A percentile compares a stretch with the other conserved stretches of the same genome.
These are phyloP conservation scores for Glomus cerebriforme DNA, from an alignment of 192 early-diverging fungal species.

Conservation along the genomic window DNA sequence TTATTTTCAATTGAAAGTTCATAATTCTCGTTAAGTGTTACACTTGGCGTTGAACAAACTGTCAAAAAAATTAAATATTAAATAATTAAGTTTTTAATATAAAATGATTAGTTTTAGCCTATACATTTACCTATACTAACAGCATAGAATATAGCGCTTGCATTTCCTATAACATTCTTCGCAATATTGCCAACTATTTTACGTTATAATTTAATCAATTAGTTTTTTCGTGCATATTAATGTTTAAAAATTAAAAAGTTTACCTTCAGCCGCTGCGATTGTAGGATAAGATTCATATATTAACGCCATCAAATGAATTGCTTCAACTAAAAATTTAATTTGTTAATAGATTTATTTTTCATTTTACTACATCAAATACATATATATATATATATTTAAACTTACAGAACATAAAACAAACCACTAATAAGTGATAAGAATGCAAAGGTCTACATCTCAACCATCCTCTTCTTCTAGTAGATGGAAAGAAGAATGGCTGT, in stretches of 20 bases:
- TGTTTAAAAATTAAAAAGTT: too few species aligned
- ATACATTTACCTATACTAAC: not conserved
- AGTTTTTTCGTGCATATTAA: not conserved
- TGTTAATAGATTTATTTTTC: too few species aligned
- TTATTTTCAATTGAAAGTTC: not conserved
- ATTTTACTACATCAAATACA: not conserved
- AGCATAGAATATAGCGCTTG: not conserved
- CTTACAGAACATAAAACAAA: not conserved
- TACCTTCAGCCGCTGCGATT: not conserved
- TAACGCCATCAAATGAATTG: not conserved
- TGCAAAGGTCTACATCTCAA: not conserved
- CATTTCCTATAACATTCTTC: not conserved
- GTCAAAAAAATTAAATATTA: not conserved
- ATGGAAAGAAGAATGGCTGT: not conserved
- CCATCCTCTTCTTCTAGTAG: not conserved
- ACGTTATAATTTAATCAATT: too few species aligned
- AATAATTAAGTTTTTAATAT: not conserved
- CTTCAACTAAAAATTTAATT: not conserved
- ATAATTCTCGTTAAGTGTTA: not conserved
- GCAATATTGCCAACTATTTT: not conserved
- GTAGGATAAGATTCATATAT: not conserved
- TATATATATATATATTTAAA: too few species aligned
- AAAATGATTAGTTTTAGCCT: too few species aligned
- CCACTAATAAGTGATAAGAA: not conserved
- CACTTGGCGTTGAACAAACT: not conserved